Base-by-base conservation (phyloP, 768 basidiomycete species). In the Tulasnella sp. region DNA sequence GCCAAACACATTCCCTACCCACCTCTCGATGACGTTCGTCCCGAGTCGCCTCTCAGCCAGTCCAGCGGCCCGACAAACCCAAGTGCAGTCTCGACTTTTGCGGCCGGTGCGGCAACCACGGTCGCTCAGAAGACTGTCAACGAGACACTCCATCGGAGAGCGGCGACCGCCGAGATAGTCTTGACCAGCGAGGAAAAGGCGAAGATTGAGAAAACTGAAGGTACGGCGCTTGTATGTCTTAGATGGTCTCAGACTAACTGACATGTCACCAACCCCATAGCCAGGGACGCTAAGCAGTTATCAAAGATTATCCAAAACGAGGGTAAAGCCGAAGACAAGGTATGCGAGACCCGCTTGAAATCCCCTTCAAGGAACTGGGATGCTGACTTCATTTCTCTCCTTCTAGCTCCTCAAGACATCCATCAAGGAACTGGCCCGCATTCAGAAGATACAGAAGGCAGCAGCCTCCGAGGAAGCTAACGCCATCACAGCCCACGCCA, bases 291-390 rank as follows among this genome's bases (percentile, higher is more conserved):
- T 9, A 91, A 89, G 83, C 88, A 87, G 54, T 86, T 95, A 48
- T 90, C 91, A 9, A 94, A 91, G 84, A 89, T 96, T 48, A 90
- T 95, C 83, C 91, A 90, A 85, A 85, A 88, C 1, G 94, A 94
- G 85, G 92, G 89, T 0, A 91, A 91, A 83, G 87, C 89, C 1
- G 93, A 95, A 85, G 91, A 91, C 84, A 87, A 89, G 81, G 89
- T 92, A 74, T 24, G 31, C 42, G 37, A n/a, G 31, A 18, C 37
- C 37, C 6, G 18, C 6, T 6, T 46, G 5, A 7, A 9, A 50
- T 28, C 3, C 20, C 11, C 34, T 64, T 9, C 22, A 1, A 22
- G 31, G 28, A n/a, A 31, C 9, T 24, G 3, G 41, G 7, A 44
- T 34, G 24, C 69, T 50, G 72, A 48, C 41, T 14, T 54, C 3